These are phyloP conservation scores for Suhomyces xylopsoci DNA, from an alignment of 805 yeast species.

Conservation along the genomic window DNA sequence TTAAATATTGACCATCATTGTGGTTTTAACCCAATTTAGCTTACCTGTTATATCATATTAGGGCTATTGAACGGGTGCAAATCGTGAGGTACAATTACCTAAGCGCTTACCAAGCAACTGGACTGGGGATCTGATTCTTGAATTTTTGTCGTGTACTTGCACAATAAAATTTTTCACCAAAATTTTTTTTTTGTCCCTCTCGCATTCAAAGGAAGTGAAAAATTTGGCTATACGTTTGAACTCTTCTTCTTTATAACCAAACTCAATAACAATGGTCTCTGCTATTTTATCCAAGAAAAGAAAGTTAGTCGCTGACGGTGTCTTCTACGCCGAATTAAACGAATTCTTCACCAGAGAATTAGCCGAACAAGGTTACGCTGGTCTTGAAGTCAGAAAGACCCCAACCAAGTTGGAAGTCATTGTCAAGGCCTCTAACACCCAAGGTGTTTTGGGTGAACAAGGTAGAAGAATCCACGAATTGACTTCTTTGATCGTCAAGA, in stretches of 20 bases:
- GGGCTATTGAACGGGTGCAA: neutral
- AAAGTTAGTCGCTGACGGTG: conserved; percentile 99
- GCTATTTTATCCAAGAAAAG: conserved; percentile 88
- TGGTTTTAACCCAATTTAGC: neutral
- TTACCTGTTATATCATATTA: too few species aligned
- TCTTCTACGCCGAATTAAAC: conserved; percentile 99
- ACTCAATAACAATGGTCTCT: conserved; percentile 22
- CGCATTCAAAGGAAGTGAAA: neutral
- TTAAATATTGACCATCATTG: neutral
- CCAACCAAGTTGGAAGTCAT: conserved; percentile 97
- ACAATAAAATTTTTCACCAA: conserved; percentile 1
- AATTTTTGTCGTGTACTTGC: neutral
- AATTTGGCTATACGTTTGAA: neutral
- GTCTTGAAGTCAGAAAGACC: conserved; percentile 98
- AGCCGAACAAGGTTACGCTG: conserved; percentile 99
- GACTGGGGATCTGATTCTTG: neutral
- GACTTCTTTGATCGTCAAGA: conserved; percentile 95
- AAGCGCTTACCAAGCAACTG: neutral
- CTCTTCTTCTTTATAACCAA: conserved; percentile 1
- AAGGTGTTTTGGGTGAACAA: conserved; percentile 97
- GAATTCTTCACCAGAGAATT: conserved; percentile 99
- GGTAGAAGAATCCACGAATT: conserved; percentile 99
- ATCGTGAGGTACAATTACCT: neutral
- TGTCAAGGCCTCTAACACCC: conserved; percentile 98
- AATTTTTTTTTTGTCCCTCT: neutral